Base-by-base conservation (phyloP, 2,329 filamentous ascomycete genomes). In the Aspergillus fructus region DNA sequence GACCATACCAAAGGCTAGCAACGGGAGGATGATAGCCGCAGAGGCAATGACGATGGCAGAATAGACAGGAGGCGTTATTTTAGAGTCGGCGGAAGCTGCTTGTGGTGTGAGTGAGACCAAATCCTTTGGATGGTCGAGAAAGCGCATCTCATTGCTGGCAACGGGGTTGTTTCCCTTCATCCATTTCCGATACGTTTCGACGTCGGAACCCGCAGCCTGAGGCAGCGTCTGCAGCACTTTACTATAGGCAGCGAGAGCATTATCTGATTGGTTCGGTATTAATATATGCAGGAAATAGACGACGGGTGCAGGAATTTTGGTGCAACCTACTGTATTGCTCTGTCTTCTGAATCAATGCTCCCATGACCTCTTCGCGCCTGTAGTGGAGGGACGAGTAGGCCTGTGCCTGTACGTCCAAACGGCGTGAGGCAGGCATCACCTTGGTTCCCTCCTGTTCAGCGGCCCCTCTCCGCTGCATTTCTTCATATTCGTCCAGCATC, bases 401-500 rank as follows among this genome's bases (percentile, higher is more conserved):
- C 56, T 84, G 81, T 17, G 76, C 75, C 49, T 84, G 74, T 41
- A 68, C 69, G 49, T 77, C 76, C 50, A 75, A 66, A 13, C 76
- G 71, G 13, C 76, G 69, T 12, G 77, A 79, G 8, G 75, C 72
- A 5, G 73, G 70, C 30, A 71, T 59, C 1, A 65, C 60, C 43
- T 68, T 70, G 3, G 59, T 70, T 54, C 68, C 73, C 61, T 69
- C 69, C 54, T 68, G 70, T 57, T 68, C 71, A 41, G 65, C 71
- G 52, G 68, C 68, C 34, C 64, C 63, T 48, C 66, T 59, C 41
- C 69, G 69, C 51, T 74, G 71, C 60, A 73, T 73, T 58, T 72
- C 71, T 50, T 84, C 80, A 42, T 79, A 78, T 60, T 84, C 81
- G 55, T 96, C 93, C 1, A 94, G 74, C 0, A 80, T 78, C 17